Percentiles rank a stretch among this genome's conserved stretches.
These are phyloP conservation scores for Paramecium primaurelia DNA, from an alignment of 73 alveolate species.

Conservation along the genomic window DNA sequence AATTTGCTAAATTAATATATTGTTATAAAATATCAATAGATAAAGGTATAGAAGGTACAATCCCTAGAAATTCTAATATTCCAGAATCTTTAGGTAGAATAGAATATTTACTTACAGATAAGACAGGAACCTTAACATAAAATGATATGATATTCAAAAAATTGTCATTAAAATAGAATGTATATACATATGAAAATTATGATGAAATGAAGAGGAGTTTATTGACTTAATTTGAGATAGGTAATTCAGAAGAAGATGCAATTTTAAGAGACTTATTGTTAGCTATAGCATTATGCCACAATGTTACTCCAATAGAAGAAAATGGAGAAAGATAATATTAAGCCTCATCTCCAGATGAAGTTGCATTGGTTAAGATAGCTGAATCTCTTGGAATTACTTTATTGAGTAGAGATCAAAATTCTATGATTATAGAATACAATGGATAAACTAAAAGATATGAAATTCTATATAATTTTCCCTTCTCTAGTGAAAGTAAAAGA, in stretches of 20 bases:
- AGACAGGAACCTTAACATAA: slow-evolving; percentile 90
- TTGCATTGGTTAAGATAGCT: slow-evolving; percentile 87
- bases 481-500: slow-evolving; percentile 91
- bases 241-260: slow-evolving; percentile 56
- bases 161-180: slow-evolving; percentile 62
- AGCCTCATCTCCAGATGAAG: slow-evolving; percentile 91
- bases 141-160: slow-evolving; percentile 89
- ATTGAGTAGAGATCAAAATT: slow-evolving; percentile 64
- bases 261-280: slow-evolving; percentile 74
- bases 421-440: slow-evolving; percentile 61
- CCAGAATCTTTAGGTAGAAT: slow-evolving; percentile 95
- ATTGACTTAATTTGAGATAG: slow-evolving; percentile 45
- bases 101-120: slow-evolving; percentile 81
- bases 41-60: slow-evolving; percentile 80
- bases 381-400: slow-evolving; percentile 71
- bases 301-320: slow-evolving; percentile 79
- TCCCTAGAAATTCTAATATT: slow-evolving; percentile 88
- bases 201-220: slow-evolving; percentile 63
- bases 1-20: slow-evolving; percentile 81
- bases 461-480: slow-evolving; percentile 88
- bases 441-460: slow-evolving; percentile 58
- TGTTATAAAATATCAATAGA: slow-evolving; percentile 75
- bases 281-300: slow-evolving; percentile 77
- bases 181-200: slow-evolving; percentile 65
- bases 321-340: slow-evolving; percentile 35